Conservation (phyloP, 1,284 basidiomycete genomes). For the Sporisorium graminicola region DNA sequence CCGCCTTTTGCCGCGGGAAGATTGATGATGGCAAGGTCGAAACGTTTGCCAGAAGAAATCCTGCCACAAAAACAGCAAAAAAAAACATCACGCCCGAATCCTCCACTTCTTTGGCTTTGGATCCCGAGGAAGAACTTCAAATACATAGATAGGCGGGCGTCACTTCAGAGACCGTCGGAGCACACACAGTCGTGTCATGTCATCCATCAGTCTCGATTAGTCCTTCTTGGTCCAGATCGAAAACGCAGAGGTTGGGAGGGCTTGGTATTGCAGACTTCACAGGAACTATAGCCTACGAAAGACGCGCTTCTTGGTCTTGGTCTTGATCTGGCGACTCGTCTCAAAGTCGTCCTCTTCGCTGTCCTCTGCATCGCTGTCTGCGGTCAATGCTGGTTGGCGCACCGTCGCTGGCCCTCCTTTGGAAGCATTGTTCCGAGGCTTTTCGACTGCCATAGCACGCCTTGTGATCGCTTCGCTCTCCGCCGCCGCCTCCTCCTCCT, state of each 20-base stretch:
- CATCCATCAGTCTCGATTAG: background rate
- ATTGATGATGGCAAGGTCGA: background rate
- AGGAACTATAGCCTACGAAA: slow-evolving; percentile 19
- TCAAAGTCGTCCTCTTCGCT: slow-evolving; percentile 48
- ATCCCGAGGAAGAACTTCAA: background rate
- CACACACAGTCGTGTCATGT: background rate
- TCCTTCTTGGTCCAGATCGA: background rate
- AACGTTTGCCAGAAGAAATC: background rate
- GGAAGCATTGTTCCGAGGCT: background rate
- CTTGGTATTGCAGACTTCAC: background rate
- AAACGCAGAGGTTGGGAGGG: background rate
- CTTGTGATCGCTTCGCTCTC: background rate
- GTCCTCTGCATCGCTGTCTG: slow-evolving; percentile 22
- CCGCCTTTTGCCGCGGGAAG: background rate
- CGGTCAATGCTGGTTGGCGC: background rate
- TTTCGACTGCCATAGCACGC: background rate
- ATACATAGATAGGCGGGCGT: slow-evolving; percentile 14
- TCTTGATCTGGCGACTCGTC: slow-evolving; percentile 30
- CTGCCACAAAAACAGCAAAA: background rate
- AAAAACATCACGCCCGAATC: too few relatives aligned
- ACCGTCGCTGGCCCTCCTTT: background rate
- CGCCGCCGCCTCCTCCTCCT: background rate
- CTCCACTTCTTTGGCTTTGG: slow-evolving; percentile 3
- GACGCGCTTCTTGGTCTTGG: slow-evolving; percentile 25
- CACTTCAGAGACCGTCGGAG: background rate